These are phyloP conservation scores for Capsicum pubescens DNA, from an alignment of 257 asterid species.

Conservation along the genomic window DNA sequence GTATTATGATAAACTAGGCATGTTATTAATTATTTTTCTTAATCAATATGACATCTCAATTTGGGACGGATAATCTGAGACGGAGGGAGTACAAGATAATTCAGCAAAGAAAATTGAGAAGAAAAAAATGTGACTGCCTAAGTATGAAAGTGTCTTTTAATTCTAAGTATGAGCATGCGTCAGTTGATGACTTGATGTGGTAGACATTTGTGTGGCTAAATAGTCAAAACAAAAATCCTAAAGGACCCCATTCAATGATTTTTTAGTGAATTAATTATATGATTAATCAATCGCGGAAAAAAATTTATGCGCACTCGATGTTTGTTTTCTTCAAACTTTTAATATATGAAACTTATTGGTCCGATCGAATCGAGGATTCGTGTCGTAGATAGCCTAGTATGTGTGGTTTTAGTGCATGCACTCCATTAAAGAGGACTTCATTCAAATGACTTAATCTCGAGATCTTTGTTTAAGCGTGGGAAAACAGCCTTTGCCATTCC, in stretches of 20 bases:
- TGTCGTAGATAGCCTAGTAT: neutral
- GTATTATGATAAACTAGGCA: no score
- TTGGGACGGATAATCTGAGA: no score
- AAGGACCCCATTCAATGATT: conserved; percentile 22
- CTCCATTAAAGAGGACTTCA: neutral
- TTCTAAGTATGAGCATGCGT: conserved; percentile 20
- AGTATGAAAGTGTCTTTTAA: conserved; percentile 24
- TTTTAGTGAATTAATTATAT: neutral
- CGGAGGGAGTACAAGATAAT: neutral
- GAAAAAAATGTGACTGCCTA: neutral
- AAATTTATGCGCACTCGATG: neutral
- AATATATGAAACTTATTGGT: no score
- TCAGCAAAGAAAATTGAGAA: neutral
- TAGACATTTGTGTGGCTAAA: neutral
- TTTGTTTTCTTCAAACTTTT: neutral
- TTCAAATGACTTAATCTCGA: neutral
- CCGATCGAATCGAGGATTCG: no score
- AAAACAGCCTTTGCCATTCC: no score
- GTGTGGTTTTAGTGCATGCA: neutral
- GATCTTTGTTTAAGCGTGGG: neutral
- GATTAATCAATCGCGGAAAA: neutral
- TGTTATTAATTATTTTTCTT: no score
- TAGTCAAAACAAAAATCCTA: conserved; percentile 4
- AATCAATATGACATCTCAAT: no score
- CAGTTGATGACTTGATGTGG: neutral